Evolutionary conservation across 805 yeast genomes (phyloP).

Genomic region (Grigorovia yakushimaensis): DNA sequence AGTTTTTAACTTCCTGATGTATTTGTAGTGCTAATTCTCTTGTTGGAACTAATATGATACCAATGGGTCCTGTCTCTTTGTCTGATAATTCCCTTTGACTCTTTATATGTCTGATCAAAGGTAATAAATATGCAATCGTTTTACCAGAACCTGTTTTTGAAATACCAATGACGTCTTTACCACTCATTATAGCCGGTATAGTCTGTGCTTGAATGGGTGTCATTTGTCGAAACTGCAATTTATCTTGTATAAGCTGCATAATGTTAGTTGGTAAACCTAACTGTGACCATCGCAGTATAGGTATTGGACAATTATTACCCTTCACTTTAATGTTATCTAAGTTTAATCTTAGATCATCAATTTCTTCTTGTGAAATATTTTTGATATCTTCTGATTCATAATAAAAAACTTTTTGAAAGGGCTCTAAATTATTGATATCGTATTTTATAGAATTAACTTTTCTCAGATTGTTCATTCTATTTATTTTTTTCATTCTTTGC

Average conservation of each 20-base stretch:
- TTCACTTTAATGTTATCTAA: constrained; percentile 59
- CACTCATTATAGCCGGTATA: constrained; percentile 81
- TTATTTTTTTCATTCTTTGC: constrained; percentile 26
- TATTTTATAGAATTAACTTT: constrained; percentile 22
- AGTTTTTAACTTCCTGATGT: constrained; percentile 50
- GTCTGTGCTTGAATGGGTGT: constrained; percentile 90
- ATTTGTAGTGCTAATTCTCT: constrained; percentile 87
- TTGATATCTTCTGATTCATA: constrained; percentile 46
- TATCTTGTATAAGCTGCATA: constrained; percentile 41
- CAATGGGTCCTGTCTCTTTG: constrained; percentile 64
- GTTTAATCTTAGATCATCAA: constrained; percentile 40
- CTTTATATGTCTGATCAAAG: constrained; percentile 72
- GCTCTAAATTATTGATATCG: constrained; percentile 32
- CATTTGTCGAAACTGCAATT: constrained; percentile 48
- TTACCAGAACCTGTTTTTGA: constrained; percentile 98
- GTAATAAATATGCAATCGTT: constrained; percentile 78
- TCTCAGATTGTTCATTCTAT: constrained; percentile 34
- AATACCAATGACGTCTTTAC: constrained; percentile 82
- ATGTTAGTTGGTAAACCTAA: constrained; percentile 62
- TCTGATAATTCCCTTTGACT: constrained; percentile 49
- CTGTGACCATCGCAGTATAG: constrained; percentile 71
- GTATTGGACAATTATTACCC: constrained; percentile 51
- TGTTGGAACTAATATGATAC: constrained; percentile 78
- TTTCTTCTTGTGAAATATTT: constrained; percentile 43
- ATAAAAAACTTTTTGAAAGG: constrained; percentile 56